These are phyloP conservation scores for Mrakia gelida DNA, from an alignment of 768 basidiomycete species.

Conservation along the genomic window DNA sequence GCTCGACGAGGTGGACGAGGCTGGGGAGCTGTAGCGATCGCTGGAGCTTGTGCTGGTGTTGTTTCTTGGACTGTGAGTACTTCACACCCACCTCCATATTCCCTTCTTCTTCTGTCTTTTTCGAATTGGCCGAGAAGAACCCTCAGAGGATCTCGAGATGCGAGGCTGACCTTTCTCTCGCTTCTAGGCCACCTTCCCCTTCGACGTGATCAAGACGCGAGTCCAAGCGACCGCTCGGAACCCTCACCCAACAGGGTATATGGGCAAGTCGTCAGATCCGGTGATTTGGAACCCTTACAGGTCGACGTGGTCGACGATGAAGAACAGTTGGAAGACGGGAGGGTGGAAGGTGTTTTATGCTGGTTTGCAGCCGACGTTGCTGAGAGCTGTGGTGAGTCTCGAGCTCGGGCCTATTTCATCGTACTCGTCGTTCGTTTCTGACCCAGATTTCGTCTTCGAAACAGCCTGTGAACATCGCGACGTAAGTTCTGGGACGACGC, in stretches of 20 bases:
- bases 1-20: slow-evolving; percentile 5
- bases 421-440: background rate
- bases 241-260: background rate
- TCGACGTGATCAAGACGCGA: slow-evolving; percentile 86
- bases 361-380: slow-evolving; percentile 73
- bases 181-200: slow-evolving; percentile 63
- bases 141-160: too few species aligned
- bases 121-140: too few species aligned
- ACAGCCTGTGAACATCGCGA: slow-evolving; percentile 13
- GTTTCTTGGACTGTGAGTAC: slow-evolving; percentile 27
- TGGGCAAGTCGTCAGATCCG: background rate
- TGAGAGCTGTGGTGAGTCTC: slow-evolving; percentile 55
- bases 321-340: slow-evolving; percentile 59
- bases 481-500: background rate
- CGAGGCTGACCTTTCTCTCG: background rate
- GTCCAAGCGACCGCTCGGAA: slow-evolving; percentile 56
- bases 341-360: slow-evolving; percentile 68
- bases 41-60: slow-evolving; percentile 20
- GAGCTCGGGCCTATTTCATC: background rate
- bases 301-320: slow-evolving; percentile 54
- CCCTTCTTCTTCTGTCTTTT: background rate
- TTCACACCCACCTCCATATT: too few species aligned
- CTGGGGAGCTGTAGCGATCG: slow-evolving; percentile 27
- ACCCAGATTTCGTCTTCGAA: too few species aligned
- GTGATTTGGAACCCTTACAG: slow-evolving; percentile 53